These are phyloP conservation scores for Corniculantispora saksenae DNA, from an alignment of 2,329 filamentous ascomycete species.

Conservation along the genomic window DNA sequence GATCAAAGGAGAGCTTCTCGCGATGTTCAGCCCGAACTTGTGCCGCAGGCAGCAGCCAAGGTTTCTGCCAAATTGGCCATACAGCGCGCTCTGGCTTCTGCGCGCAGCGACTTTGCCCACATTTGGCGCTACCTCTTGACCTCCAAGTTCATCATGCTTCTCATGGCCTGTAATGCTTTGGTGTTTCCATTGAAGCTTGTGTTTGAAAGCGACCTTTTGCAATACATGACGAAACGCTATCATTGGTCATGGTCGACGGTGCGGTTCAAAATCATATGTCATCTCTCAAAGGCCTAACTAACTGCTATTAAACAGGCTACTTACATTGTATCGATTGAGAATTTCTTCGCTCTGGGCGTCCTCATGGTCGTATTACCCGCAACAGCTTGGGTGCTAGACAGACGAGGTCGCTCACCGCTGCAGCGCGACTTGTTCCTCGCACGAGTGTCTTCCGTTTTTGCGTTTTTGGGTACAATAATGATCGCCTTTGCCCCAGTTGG, in stretches of 20 bases:
- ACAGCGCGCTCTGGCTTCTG: conserved; percentile 29
- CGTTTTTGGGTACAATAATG: conserved; percentile 37
- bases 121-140: conserved; percentile 42
- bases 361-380: conserved; percentile 41
- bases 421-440: conserved; percentile 43
- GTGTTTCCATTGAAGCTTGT: conserved; percentile 33
- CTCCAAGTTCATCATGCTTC: conserved; percentile 39
- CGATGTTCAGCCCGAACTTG: not conserved
- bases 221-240: conserved; percentile 56
- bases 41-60: not conserved
- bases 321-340: conserved; percentile 42
- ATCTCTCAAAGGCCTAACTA: no score
- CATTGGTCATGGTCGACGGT: conserved; percentile 48
- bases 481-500: conserved; percentile 39
- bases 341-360: conserved; percentile 38
- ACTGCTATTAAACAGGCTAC: conserved; percentile 35
- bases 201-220: conserved; percentile 42
- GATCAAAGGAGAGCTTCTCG: conserved; percentile 24
- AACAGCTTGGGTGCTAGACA: conserved; percentile 34
- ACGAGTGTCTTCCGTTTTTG: conserved; percentile 35
- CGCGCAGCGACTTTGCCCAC: conserved; percentile 33
- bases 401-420: conserved; percentile 32
- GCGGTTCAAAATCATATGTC: conserved; percentile 8
- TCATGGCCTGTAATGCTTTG: conserved; percentile 37
- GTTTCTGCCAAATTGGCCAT: conserved; percentile 14